A percentile compares a stretch with the other conserved stretches of the same genome.
phyloP scores from a whole-genome alignment of 176 grass and related monocot genomes.

The Lolium rigidum region DNA sequence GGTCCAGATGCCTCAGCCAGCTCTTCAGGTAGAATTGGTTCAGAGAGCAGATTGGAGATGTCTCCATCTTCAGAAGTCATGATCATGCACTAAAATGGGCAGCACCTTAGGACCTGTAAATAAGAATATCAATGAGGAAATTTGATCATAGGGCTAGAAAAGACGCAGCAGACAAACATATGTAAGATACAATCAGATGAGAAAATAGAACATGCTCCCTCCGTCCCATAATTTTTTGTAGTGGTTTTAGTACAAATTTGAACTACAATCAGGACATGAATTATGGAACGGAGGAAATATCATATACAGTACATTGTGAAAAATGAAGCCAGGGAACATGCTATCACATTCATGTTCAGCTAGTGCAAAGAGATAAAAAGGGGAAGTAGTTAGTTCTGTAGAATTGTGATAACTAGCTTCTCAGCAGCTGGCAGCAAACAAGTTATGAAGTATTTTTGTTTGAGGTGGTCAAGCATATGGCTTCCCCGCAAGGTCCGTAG shows the following conservation, averaged over 20 bases:
- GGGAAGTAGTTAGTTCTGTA: no score
- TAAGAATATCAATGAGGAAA: not conserved
- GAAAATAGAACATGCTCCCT: not conserved
- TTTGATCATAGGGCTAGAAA: constrained; percentile 14
- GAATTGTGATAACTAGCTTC: no score
- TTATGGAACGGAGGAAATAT: not conserved
- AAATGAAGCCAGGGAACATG: not conserved
- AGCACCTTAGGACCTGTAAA: constrained; percentile 36
- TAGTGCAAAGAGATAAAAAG: no score
- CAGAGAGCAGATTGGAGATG: constrained; percentile 68
- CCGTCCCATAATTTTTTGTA: no score
- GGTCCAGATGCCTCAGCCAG: constrained; percentile 46
- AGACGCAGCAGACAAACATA: not conserved
- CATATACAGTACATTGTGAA: not conserved
- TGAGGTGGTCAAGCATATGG: no score
- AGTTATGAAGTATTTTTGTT: no score
- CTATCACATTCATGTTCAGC: no score
- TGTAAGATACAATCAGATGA: not conserved
- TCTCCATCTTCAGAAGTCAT: constrained; percentile 73
- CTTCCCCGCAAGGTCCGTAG: no score
- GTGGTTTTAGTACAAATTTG: no score
- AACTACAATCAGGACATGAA: no score
- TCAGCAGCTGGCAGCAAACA: no score
- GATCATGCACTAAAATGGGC: constrained; percentile 30
- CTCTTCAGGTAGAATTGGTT: constrained; percentile 51